Evolutionary conservation across 257 asterid species (phyloP), one percentile per base, ranked within the genome.

Genomic region (Lavandula angustifolia): DNA sequence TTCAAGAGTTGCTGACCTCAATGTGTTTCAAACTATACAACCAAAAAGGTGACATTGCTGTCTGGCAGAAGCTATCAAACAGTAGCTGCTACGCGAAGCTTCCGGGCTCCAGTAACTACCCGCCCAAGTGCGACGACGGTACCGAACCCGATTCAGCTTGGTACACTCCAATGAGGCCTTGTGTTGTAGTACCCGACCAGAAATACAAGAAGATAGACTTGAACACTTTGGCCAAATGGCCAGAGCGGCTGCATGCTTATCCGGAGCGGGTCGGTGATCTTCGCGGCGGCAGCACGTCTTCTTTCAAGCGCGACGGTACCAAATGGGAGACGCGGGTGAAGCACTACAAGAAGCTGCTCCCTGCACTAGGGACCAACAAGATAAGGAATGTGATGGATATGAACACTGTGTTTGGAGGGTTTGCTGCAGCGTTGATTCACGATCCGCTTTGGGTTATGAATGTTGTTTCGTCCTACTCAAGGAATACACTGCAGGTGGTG

Each of bases 161-260:
- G 89, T 83, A 83, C 83, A 78, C 82, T 54, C 89, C 89, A 3
- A 77, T 83, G 41, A 73, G 82, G 74, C 82, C 89, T 6, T 83
- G 89, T n/a, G 66, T 83, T 3, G 82, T 78, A 14, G 57, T 67
- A 8, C 86, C 89, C 2, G 55, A 76, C 38, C 49, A 22, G 9
- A 75, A 71, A 55, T 71, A 78, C 74, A 69, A 62, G 48, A 66
- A 59, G 22, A 1, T 71, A 27, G 76, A 68, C 0, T 42, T 83
- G 43, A 46, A 60, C n/a, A 63, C 84, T 8, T 64, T 80, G 1
- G 54, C 78, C 35, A 83, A 80, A 57, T 83, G 89, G 89, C 84
- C 86, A 1, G 46, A 60, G 35, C 60, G 80, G 5, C 9, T 82
- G 77, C 76, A 81, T 54, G 9, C 67, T 9, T 62, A 75, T 38